Base-by-base conservation (phyloP, 2,329 filamentous ascomycete species). In the Fusarium sp. region DNA sequence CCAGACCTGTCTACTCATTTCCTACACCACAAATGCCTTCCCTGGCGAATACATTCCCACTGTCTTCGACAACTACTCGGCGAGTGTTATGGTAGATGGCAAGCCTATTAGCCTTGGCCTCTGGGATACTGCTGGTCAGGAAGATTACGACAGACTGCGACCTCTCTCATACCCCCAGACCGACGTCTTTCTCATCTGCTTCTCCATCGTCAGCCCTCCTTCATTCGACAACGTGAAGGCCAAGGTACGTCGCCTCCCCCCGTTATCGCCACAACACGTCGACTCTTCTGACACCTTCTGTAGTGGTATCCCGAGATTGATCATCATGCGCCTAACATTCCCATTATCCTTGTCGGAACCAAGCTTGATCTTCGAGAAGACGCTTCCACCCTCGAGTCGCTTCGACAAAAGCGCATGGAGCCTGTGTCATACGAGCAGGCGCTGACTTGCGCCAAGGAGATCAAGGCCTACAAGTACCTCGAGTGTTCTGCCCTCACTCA, bases 21-120 rank as follows among this genome's bases (percentile, higher is more conserved):
- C 95, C 58, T 99, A 99, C 86, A 98, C 96, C 73, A 99, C 96
- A 73, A 99, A 98, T 86, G 96, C 96, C 75, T 99, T 99, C 83
- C 96, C 96, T n/a, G 96, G 96, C 83, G 96, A 99, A 88, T 99
- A 99, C 85, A 98, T 99, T 78, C 96, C 96, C 76, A 99, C 96
- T 78, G 96, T 99, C 72, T 98, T 98, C 84, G 95, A 98, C 82
- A 99, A 99, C 86, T 98, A 98, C 87, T 97, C 95, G 41, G 96
- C 96, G 74, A 97, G 94, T 86, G 96, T 99, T 62, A 98, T 98
- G 94, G 96, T 98, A 62, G 96, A 98, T 86, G 94, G 95, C 79
- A 97, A 97, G 86, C 95, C 95, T 68, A 97, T 98, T 85, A 98
- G 94, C 84, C 85, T 99, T 77, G 96, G 95, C 76, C 86, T 99